phyloP scores from a whole-genome alignment of 2,329 filamentous ascomycete genomes.

The Penicillium sp. region DNA sequence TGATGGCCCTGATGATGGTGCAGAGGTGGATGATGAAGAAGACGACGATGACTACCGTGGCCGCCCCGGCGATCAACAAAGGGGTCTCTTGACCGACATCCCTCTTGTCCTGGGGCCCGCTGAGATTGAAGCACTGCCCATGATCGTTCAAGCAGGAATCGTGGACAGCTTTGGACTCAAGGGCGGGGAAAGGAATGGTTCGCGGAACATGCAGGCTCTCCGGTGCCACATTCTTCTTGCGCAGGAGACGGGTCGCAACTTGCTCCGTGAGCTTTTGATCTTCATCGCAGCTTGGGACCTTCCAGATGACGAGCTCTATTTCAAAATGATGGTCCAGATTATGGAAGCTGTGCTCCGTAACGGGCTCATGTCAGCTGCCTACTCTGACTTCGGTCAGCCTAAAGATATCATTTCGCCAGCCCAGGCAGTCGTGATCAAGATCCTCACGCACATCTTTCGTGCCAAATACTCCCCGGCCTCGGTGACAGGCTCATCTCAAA shows the following conservation, averaged over 20 bases:
- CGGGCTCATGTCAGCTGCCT: conserved; percentile 85
- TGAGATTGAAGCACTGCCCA: conserved; percentile 92
- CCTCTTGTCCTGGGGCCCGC: conserved; percentile 91
- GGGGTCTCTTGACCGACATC: conserved; percentile 86
- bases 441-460: conserved; percentile 87
- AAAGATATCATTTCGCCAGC: conserved; percentile 96
- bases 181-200: conserved; percentile 59
- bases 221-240: conserved; percentile 86
- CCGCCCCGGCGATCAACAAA: conserved; percentile 55
- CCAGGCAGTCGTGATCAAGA: conserved; percentile 86
- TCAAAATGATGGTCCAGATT: conserved; percentile 94
- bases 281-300: conserved; percentile 98
- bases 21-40: conserved; percentile 56
- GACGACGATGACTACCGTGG: conserved; percentile 53
- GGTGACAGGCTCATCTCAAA: conserved; percentile 48
- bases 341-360: conserved; percentile 90
- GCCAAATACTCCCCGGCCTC: conserved; percentile 54
- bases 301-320: conserved; percentile 88
- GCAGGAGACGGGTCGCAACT: conserved; percentile 83
- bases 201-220: conserved; percentile 81
- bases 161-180: conserved; percentile 74
- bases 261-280: conserved; percentile 85
- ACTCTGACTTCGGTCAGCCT: conserved; percentile 84
- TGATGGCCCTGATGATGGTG: conserved; percentile 50
- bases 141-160: conserved; percentile 96